Base-by-base conservation (phyloP, 768 basidiomycete species). In the Hericium coralloides region DNA sequence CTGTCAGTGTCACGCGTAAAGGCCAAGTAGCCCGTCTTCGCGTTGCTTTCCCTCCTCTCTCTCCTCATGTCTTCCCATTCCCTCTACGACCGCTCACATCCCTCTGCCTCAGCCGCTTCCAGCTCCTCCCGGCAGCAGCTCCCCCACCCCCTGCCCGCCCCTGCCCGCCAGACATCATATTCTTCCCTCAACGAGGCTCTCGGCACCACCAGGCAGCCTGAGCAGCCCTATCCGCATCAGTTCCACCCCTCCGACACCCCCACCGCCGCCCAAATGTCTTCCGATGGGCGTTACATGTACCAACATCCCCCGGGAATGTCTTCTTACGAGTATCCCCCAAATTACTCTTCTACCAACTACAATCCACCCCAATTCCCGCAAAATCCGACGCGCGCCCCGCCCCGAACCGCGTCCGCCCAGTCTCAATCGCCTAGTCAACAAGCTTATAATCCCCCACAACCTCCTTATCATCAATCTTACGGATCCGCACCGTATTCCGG, bases 211-310 rank as follows among this genome's bases (percentile, higher is more conserved):
- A 52, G 56, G 18, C 61, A 57, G 12, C 36, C 41, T 37, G 53
- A 58, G 54, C 31, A 49, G 8, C 39, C 59, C 17, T 64, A 63
- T 45, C 43, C 60, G 6, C 61, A 57, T 17, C 62, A 63, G 36
- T 53, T 41, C 26, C 55, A 39, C 9, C 47, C 60, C 0, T 55
- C 60, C n/a, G 52, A 57, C 31, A 22, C 58, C 20, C 20, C 38
- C 12, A 47, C 55, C 12, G 31, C 60, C 9, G 52, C 59, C 39
- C 61, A 64, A 61, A 79, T 78, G 79, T 73, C 80, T 38, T 70
- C 80, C 45, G 79, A 80, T 68, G 72, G 75, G 53, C 74, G 78
- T 58, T 82, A 82, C 64, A 72, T 82, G 67, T 85, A 85, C 66
- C 74, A 76, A 54, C 70, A 75, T 58, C 75, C 73, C 18, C 73